Conservation (phyloP, 768 basidiomycete genomes). For the Cantharellus anzutake region DNA sequence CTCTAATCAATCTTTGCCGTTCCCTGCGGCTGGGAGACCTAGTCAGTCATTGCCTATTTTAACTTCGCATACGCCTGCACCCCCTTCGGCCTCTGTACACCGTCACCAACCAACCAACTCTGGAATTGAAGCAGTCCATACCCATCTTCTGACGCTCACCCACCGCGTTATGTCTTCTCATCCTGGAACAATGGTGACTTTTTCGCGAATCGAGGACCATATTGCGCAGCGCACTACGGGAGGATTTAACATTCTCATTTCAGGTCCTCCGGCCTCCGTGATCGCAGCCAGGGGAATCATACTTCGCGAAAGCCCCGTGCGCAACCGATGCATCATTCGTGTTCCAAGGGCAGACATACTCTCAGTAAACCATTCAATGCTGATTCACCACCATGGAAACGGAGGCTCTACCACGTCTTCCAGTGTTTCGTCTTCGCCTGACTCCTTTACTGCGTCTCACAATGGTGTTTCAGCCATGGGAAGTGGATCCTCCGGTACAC, state of each 20-base stretch:
- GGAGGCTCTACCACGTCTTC: not conserved
- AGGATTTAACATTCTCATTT: not conserved
- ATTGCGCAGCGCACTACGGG: not conserved
- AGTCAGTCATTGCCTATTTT: not conserved
- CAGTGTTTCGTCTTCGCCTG: not conserved
- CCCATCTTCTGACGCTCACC: not conserved
- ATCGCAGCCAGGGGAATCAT: conserved; percentile 79
- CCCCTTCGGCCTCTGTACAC: not conserved
- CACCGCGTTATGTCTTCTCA: not conserved
- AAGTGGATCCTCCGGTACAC: not conserved
- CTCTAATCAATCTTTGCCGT: not conserved
- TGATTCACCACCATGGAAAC: too few species aligned
- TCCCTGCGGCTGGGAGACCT: too few species aligned
- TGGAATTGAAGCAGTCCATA: not conserved
- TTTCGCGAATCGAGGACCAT: not conserved
- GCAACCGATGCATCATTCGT: conserved; percentile 77
- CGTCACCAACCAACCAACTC: not conserved
- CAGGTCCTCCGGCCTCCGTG: conserved; percentile 21
- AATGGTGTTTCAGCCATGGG: not conserved
- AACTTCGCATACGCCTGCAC: not conserved
- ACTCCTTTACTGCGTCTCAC: not conserved
- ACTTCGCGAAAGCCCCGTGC: conserved; percentile 70
- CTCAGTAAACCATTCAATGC: not conserved
- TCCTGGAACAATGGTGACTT: not conserved
- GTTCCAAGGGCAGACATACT: conserved; percentile 87